A percentile compares a stretch with the other conserved stretches of the same genome.
These are phyloP conservation scores for Scheffersomyces segobiensis DNA, from an alignment of 1,139 yeast species.

Conservation along the genomic window DNA sequence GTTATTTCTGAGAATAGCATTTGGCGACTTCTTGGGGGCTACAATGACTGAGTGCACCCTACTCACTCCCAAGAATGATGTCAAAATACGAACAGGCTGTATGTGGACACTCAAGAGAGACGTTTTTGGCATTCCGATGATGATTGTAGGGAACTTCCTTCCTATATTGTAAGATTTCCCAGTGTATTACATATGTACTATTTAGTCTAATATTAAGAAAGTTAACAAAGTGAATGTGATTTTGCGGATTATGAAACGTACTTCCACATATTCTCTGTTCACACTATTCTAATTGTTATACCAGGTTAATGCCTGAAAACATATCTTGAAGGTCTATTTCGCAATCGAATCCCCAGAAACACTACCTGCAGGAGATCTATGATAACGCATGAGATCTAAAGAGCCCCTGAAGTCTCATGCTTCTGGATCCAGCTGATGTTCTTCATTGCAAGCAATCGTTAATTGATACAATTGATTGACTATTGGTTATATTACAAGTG, in stretches of 20 bases:
- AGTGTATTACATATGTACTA: not conserved
- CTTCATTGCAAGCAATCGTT: not conserved
- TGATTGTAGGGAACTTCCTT: conserved; percentile 90
- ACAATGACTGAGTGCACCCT: conserved; percentile 84
- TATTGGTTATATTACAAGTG: not conserved
- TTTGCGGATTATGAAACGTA: not conserved
- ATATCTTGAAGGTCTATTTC: not conserved
- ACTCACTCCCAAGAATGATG: conserved; percentile 53
- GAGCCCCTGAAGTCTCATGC: not conserved
- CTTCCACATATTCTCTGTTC: not conserved
- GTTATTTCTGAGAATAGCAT: conserved; percentile 80
- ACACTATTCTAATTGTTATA: too few relatives aligned
- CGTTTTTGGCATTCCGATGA: conserved; percentile 74
- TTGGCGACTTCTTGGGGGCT: conserved; percentile 90
- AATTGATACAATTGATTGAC: not conserved
- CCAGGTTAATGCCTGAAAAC: too few relatives aligned
- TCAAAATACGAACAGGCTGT: conserved; percentile 68
- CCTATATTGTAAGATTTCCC: conserved; percentile 52
- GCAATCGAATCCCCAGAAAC: not conserved
- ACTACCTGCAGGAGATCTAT: not conserved
- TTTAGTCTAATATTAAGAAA: not conserved
- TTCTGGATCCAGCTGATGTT: not conserved
- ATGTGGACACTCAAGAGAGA: conserved; percentile 82
- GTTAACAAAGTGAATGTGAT: not conserved
- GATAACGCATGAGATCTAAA: not conserved